A percentile compares a stretch with the other conserved stretches of the same genome.
phyloP scores from a whole-genome alignment of 345 rosid genomes.

The Dovyalis caffra region DNA sequence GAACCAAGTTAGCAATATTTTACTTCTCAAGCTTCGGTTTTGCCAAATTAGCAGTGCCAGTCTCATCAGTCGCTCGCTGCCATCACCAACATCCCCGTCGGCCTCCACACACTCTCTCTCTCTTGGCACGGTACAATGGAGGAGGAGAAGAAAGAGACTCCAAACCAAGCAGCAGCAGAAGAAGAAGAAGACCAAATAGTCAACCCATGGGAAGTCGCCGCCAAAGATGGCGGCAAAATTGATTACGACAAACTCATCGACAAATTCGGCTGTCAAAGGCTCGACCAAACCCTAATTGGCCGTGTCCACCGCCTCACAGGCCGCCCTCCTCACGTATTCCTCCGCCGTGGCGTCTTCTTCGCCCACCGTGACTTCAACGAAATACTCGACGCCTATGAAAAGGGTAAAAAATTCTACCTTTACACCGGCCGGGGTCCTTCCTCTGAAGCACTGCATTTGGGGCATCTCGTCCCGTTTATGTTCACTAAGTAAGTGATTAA shows the following conservation, averaged over 20 bases:
- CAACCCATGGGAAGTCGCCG: slow-evolving; percentile 92
- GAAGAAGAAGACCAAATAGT: slow-evolving; percentile 42
- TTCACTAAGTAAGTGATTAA: slow-evolving; percentile 65
- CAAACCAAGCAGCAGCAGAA: not conserved
- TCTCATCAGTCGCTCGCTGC: not conserved
- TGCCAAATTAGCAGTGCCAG: not conserved
- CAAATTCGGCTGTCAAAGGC: slow-evolving; percentile 81
- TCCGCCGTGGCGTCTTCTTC: slow-evolving; percentile 91
- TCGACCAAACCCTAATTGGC: slow-evolving; percentile 53
- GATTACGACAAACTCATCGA: slow-evolving; percentile 93
- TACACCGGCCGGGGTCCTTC: slow-evolving; percentile 97
- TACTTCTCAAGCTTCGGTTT: not conserved
- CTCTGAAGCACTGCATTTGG: slow-evolving; percentile 87
- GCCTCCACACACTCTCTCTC: not conserved
- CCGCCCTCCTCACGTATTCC: slow-evolving; percentile 73
- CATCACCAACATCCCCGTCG: not conserved
- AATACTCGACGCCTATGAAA: slow-evolving; percentile 74
- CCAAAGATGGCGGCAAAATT: slow-evolving; percentile 64
- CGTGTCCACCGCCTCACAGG: slow-evolving; percentile 76
- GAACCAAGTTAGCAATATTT: not conserved
- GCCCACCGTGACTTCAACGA: slow-evolving; percentile 85
- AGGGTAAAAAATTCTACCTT: slow-evolving; percentile 78
- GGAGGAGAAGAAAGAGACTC: not conserved
- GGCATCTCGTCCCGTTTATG: slow-evolving; percentile 95
- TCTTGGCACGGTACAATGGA: not conserved